Evolutionary conservation across 352 stramenopile genomes (phyloP).

Genomic region (Hyaloperonospora brassicae): DNA sequence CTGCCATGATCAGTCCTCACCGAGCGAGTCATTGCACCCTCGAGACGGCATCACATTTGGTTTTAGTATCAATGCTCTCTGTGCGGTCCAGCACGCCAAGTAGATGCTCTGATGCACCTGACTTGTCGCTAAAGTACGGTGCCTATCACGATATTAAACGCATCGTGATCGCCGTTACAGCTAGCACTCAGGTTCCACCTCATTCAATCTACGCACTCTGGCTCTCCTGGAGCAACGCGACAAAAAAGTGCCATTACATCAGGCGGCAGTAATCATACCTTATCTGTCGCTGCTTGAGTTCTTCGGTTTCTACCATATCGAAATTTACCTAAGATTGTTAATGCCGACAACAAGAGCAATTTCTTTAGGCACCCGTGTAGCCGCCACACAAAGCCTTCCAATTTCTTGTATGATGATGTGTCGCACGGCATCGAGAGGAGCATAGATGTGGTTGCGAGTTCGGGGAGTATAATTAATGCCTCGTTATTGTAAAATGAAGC

Average conservation of each 20-base stretch:
- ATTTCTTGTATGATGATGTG: no score
- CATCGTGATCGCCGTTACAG: slow-evolving; percentile 80
- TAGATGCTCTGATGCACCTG: slow-evolving; percentile 27
- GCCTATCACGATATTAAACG: slow-evolving; percentile 65
- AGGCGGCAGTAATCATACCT: slow-evolving; percentile 67
- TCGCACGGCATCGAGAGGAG: no score
- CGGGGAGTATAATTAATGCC: no score
- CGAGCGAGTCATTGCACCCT: background rate
- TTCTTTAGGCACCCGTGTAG: no score
- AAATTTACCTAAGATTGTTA: no score
- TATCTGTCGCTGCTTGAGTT: slow-evolving; percentile 72
- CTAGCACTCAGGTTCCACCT: slow-evolving; percentile 62
- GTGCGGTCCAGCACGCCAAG: slow-evolving; percentile 16
- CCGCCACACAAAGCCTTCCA: no score
- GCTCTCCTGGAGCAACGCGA: slow-evolving; percentile 45
- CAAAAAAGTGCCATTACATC: slow-evolving; percentile 69
- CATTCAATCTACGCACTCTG: slow-evolving; percentile 55
- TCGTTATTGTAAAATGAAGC: no score
- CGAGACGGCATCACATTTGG: slow-evolving; percentile 7
- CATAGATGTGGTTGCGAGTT: no score
- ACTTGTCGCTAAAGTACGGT: slow-evolving; percentile 38
- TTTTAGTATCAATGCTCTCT: background rate
- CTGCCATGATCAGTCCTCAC: no score
- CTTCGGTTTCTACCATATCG: no score
- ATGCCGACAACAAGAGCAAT: no score